Base-by-base conservation (phyloP, 1,284 basidiomycete species). In the Lentinula novae-zelandiae region DNA sequence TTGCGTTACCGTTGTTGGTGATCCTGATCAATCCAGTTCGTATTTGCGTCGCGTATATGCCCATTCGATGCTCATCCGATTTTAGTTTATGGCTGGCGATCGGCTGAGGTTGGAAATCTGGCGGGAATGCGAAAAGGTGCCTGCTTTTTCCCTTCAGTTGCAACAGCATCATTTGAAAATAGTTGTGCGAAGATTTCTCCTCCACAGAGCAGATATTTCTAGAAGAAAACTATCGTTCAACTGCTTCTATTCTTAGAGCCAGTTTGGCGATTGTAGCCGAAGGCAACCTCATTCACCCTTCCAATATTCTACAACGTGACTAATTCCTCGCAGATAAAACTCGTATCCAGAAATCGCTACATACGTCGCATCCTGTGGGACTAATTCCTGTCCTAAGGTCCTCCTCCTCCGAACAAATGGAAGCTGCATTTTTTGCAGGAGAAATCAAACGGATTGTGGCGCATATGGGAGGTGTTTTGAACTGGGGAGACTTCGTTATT, bases 181-280 rank as follows among this genome's bases (percentile, higher is more conserved):
- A 10, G 7, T 49, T 34, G 51, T 52, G 62, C n/a, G 49, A 61
- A 92, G 90, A 90, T 67, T 94, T 94, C 68, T 72, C 80, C 0
- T 72, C 76, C 0, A 87, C 87, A 0, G 67, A 80, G 60, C 86
- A 91, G 63, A 87, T 96, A 42, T 81, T 89, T 33, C 77, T 96
- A 1, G 93, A 96, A 70, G 82, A 95, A 69, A 96, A 95, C 71
- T 97, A 95, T 71, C 86, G 95, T 3, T 94, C 92, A 0, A 95
- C 93, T 0, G 87, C 82, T 0, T 78, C 87, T 0, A 96, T 97
- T 61, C 74, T 97, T 3, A 80, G 83, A 3, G 82, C 88, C 0
- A 90, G 92, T 40, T 73, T 93, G 27, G 88, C 90, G 0, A 87
- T 97, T 56, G 87, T 97, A 12, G 79, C 87, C 0, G 89, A 96